These are phyloP conservation scores for Allium fistulosum DNA, from an alignment of 106 monocot genomes.

Conservation along the genomic window DNA sequence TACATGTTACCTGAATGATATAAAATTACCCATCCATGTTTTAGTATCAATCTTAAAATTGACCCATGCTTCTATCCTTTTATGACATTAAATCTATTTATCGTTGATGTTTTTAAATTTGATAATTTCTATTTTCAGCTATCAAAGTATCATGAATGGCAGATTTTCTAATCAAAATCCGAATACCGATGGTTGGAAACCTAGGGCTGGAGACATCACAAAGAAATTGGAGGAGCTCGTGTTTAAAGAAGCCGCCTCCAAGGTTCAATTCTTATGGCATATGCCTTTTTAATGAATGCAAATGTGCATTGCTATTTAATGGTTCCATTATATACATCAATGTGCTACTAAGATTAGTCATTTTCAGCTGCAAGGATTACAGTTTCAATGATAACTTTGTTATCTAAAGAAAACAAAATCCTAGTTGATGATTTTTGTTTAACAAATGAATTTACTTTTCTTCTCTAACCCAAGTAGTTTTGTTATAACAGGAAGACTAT, in stretches of 20 bases:
- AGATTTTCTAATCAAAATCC: background rate
- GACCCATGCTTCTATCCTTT: background rate
- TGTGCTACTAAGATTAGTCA: background rate
- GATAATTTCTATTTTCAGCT: background rate
- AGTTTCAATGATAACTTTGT: background rate
- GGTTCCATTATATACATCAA: background rate
- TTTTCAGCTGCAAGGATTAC: background rate
- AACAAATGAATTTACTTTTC: too few species aligned
- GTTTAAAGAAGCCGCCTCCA: slow-evolving; percentile 38
- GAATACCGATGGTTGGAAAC: slow-evolving; percentile 15
- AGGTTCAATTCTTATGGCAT: slow-evolving; percentile 19
- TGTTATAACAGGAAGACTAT: slow-evolving; percentile 53
- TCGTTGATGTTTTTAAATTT: background rate
- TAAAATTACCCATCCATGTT: background rate
- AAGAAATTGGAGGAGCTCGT: slow-evolving; percentile 47
- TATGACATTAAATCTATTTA: background rate
- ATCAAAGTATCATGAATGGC: slow-evolving; percentile 24
- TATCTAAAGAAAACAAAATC: background rate
- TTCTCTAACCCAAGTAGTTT: background rate
- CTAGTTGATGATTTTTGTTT: background rate
- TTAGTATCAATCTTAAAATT: background rate
- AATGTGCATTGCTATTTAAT: background rate
- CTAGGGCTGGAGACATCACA: slow-evolving; percentile 41
- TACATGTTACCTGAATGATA: background rate
- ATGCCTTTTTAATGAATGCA: background rate